Conservation (phyloP, 2,329 filamentous ascomycete species). For the Harringtonia lauricola region DNA sequence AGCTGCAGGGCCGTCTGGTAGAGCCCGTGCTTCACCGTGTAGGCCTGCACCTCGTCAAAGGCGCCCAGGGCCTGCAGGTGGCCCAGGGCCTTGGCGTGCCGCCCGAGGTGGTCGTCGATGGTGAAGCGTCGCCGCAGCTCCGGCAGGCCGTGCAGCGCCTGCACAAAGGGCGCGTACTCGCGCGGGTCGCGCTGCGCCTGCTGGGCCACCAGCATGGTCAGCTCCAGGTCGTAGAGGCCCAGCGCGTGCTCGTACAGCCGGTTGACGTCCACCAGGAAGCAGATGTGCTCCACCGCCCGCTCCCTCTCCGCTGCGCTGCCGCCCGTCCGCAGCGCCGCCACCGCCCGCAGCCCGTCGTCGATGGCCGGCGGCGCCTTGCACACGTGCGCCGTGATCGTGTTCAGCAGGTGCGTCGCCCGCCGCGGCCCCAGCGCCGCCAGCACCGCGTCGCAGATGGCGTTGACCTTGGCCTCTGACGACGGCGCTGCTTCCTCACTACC, state of each 20-base stretch:
- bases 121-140: conserved; percentile 63
- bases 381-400: conserved; percentile 87
- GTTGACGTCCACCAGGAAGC: conserved; percentile 91
- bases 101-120: conserved; percentile 80
- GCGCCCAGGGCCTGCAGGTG: conserved; percentile 62
- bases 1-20: conserved; percentile 68
- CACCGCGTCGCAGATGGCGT: conserved; percentile 78
- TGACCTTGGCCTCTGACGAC: conserved; percentile 53
- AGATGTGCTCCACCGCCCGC: conserved; percentile 89
- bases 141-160: conserved; percentile 67
- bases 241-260: conserved; percentile 82
- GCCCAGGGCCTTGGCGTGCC: conserved; percentile 63
- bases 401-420: conserved; percentile 63
- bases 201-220: conserved; percentile 83
- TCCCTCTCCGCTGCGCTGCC: conserved; percentile 65
- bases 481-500: no score
- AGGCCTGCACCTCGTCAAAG: conserved; percentile 69
- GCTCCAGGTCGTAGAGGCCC: conserved; percentile 82
- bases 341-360: conserved; percentile 69
- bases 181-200: conserved; percentile 91
- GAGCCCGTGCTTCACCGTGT: conserved; percentile 68
- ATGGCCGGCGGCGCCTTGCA: conserved; percentile 88
- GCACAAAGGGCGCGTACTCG: conserved; percentile 92
- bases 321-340: conserved; percentile 62
- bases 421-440: conserved; percentile 53